phyloP scores from a whole-genome alignment of 495 filamentous ascomycete genomes.

The Pyronema omphalodes region DNA sequence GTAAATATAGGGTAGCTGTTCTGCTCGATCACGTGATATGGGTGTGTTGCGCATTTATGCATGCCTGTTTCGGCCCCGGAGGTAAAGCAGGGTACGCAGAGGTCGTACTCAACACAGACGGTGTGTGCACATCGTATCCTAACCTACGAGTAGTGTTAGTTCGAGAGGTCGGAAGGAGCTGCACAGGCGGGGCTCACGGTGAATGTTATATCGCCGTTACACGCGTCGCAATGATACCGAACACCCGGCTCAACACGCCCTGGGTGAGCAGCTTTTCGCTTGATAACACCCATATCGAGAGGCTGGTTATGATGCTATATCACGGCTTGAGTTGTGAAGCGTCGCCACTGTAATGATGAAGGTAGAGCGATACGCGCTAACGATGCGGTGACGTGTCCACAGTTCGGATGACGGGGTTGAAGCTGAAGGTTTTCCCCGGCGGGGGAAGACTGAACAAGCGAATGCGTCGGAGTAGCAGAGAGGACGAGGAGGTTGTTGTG shows the following conservation, averaged over 20 bases:
- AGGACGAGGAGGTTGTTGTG: too few species aligned
- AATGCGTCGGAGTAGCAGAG: too few species aligned
- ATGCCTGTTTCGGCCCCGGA: conserved; percentile 54
- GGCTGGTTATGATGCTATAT: too few species aligned
- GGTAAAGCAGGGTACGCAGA: conserved; percentile 90
- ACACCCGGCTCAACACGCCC: conserved; percentile 72
- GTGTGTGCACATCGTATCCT: conserved; percentile 78
- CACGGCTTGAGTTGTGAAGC: too few species aligned
- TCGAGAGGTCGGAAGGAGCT: not conserved
- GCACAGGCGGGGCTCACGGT: conserved; percentile 42
- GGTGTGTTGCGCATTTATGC: conserved; percentile 69
- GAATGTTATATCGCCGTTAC: conserved; percentile 84
- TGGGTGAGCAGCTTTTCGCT: conserved; percentile 79
- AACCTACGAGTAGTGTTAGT: conserved; percentile 37
- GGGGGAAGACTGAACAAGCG: too few species aligned
- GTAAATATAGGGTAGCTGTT: conserved; percentile 95
- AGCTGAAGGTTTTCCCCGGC: too few species aligned
- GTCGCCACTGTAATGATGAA: too few species aligned
- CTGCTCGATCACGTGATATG: conserved; percentile 88
- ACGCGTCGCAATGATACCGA: conserved; percentile 91
- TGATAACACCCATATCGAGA: conserved; percentile 69
- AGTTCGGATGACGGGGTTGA: too few species aligned
- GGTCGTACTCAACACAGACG: conserved; percentile 80
- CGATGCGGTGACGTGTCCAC: too few species aligned
- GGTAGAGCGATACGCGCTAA: too few species aligned